Base-by-base conservation (phyloP, 139 green algal species). In the Ettlia oleoabundans region DNA sequence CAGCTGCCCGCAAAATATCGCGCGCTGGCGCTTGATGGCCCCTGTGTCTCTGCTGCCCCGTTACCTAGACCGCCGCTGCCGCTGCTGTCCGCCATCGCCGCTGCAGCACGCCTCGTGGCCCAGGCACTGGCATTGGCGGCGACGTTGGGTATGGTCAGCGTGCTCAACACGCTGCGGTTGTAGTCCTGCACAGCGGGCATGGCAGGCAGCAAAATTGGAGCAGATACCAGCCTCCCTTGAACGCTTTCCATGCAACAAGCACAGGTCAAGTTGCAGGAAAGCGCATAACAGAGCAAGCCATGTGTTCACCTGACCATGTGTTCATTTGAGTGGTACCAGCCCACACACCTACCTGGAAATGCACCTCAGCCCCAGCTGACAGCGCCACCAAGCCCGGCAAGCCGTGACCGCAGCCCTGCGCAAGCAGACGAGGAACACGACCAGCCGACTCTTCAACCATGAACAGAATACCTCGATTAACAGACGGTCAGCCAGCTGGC, bases 391-490 rank as follows among this genome's bases (percentile, higher is more conserved):
- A 92, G n/a, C 94, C 95, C 3, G 95, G 95, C 47, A 98, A 72
- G 0, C 93, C 95, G 52, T 98, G 95, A 0, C 95, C 95, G 76
- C 93, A 98, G n/a, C 95, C 95, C 43, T 98, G 89, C 86, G 51
- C 51, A 15, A 28, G 15, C 15, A 19, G 15, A 61, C 51, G 15
- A n/a, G n/a, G n/a, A n/a, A 58, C 10, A 15, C 13, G 47, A 15
- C 15, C 47, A 58, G 47, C 47, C 47, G 47, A 24, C 13, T 15
- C 47, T 15, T 58, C 47, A 58, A 58, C 15, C 15, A n/a, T n/a
- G n/a, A n/a, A n/a, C n/a, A n/a, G 47, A 15, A 58, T 15, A 58
- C 47, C 15, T 58, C 15, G 47, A 24, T 58, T 15, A 15, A 58
- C 47, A 58, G 47, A 58, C 47, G 47, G 13, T 24, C 47, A 58